Base-by-base conservation (phyloP, 805 yeast genomes). In the Pichia pseudocactophila region DNA sequence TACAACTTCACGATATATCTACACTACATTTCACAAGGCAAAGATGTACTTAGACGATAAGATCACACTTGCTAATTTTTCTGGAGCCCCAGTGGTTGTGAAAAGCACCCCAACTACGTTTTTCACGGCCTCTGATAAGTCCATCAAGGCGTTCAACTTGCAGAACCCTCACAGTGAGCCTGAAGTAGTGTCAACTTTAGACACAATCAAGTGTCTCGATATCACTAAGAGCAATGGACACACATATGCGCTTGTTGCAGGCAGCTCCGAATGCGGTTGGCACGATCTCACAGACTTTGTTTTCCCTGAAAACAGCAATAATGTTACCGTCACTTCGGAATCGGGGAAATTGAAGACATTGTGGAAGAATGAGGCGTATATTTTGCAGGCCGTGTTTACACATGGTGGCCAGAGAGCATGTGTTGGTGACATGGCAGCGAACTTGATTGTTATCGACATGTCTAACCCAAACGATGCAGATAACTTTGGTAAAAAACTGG, bases 381-480 rank as follows among this genome's bases (percentile, higher is more conserved):
- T 78, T 18, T 62, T 83, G 47, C 80, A 74, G 48, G 69, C 74
- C 7, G 63, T 62, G 12, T 72, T 77, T 51, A 74, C 80, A 18
- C 83, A 82, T 50, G 75, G 73, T 39, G 87, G 82, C 0, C 70
- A 73, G 30, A 64, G 75, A 55, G 64, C 70, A 1, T 65, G 78
- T 1, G 70, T 77, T 45, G 88, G 81, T 20, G 89, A 90, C 32
- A 84, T 81, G 49, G 82, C 77, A 48, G 70, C 73, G 35, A 76
- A 76, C 42, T 58, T 82, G 34, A 63, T 66, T 2, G 54, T 81
- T 3, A 56, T 78, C 1, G 76, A 73, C 40, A 50, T 69, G 30
- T 62, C 63, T 12, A 64, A 63, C 30, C 56, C 61, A 13, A 54
- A 58, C 12, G 49, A 53, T 9, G 30, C 48, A 3, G 50, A 63